Evolutionary conservation across 2,329 filamentous ascomycete species (phyloP).

Genomic region (Paecilomyces formosus): DNA sequence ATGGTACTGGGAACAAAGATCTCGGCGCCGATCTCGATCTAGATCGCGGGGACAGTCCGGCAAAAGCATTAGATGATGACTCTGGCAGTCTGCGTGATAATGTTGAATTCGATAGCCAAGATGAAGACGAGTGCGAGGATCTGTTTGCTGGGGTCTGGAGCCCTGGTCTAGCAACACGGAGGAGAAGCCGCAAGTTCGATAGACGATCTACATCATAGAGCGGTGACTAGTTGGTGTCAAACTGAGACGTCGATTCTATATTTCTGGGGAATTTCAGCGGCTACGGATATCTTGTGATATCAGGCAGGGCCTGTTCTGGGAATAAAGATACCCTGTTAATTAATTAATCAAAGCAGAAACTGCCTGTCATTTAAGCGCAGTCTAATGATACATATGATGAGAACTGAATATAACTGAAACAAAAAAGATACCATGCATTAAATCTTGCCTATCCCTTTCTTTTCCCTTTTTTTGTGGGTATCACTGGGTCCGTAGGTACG

Average conservation of each 20-base stretch:
- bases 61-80: slow-evolving; percentile 1
- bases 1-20: slow-evolving; percentile 21
- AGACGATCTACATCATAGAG: slow-evolving; percentile 18
- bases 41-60: not conserved
- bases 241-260: not conserved
- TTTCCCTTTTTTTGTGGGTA: not conserved
- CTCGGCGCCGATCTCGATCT: not conserved
- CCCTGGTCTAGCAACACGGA: slow-evolving; percentile 41
- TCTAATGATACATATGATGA: not conserved
- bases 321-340: not conserved
- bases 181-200: slow-evolving; percentile 34
- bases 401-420: slow-evolving; percentile 4
- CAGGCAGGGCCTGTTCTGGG: not conserved
- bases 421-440: not conserved
- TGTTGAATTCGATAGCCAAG: slow-evolving; percentile 57
- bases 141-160: slow-evolving; percentile 57
- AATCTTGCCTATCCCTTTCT: not conserved
- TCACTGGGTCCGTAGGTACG: slow-evolving; percentile 1
- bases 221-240: not conserved
- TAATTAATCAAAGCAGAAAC: not conserved
- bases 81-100: slow-evolving; percentile 18
- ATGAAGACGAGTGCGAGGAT: slow-evolving; percentile 61
- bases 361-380: not conserved
- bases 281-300: not conserved
- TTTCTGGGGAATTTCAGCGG: not conserved